These are phyloP conservation scores for Coriolopsis trogii DNA, from an alignment of 1,284 basidiomycete species.

Conservation along the genomic window DNA sequence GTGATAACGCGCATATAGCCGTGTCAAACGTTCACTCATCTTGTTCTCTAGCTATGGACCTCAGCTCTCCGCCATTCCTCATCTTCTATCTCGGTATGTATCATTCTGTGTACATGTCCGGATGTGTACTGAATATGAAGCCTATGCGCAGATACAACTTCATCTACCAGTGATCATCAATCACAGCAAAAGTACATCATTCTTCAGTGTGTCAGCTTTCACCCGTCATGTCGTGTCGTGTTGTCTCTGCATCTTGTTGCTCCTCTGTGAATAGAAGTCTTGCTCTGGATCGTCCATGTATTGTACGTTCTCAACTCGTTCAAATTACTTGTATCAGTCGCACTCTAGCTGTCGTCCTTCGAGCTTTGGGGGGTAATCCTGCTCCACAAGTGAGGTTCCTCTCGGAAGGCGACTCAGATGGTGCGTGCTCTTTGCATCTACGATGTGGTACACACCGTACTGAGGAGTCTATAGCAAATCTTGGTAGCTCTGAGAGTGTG, in stretches of 20 bases:
- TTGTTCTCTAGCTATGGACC: constrained; percentile 69
- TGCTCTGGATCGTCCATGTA: neutral
- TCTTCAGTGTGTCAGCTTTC: neutral
- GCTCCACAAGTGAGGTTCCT: too few relatives aligned
- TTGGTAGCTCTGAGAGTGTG: too few relatives aligned
- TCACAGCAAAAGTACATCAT: constrained; percentile 14
- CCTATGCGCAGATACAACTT: constrained; percentile 59
- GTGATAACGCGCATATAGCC: constrained; percentile 18
- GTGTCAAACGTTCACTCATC: neutral
- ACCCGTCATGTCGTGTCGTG: constrained; percentile 5
- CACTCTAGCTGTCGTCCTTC: too few relatives aligned
- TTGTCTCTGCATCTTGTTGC: constrained; percentile 2
- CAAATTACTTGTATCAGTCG: neutral
- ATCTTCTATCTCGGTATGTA: constrained; percentile 84
- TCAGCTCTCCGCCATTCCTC: constrained; percentile 92
- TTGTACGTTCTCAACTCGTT: neutral
- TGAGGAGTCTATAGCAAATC: too few relatives aligned
- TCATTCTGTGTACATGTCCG: neutral
- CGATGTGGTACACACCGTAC: too few relatives aligned
- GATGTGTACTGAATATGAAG: neutral
- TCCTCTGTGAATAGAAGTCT: constrained; percentile 7
- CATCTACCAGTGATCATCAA: constrained; percentile 76
- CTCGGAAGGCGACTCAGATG: too few relatives aligned
- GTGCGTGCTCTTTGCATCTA: too few relatives aligned
- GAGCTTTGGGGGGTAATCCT: too few relatives aligned